phyloP scores from a whole-genome alignment of 2,329 filamentous ascomycete species.

The Penicillium sclerotiorum region DNA sequence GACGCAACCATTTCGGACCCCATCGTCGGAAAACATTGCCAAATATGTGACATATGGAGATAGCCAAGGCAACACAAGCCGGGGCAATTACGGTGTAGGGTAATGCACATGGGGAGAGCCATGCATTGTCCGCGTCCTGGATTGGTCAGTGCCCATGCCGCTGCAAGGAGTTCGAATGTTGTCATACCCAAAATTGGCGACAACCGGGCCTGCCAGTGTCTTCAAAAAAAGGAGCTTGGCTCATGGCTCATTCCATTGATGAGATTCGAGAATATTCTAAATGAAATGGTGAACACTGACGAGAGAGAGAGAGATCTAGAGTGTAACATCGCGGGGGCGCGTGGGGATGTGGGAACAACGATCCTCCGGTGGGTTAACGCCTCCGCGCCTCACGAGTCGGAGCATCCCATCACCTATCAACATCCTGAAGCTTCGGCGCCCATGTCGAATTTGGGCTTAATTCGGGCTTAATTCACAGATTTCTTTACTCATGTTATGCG shows the following conservation, averaged over 20 bases:
- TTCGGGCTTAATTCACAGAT: too few relatives aligned
- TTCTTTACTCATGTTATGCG: too few relatives aligned
- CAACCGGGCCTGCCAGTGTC: slow-evolving; percentile 9
- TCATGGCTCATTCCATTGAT: slow-evolving; percentile 15
- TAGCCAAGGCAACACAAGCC: slow-evolving; percentile 25
- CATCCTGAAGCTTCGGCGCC: too few relatives aligned
- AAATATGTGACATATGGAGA: slow-evolving; percentile 34
- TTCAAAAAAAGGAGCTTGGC: slow-evolving; percentile 19
- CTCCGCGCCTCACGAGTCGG: background rate
- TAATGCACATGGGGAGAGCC: slow-evolving; percentile 38
- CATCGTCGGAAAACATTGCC: slow-evolving; percentile 23
- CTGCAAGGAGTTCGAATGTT: slow-evolving; percentile 3
- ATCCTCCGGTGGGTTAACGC: slow-evolving; percentile 14
- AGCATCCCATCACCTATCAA: background rate
- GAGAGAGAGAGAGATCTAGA: too few relatives aligned
- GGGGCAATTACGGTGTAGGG: slow-evolving; percentile 37
- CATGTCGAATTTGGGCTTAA: too few relatives aligned
- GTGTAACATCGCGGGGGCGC: background rate
- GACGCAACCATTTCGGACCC: slow-evolving; percentile 54
- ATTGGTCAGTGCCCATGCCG: slow-evolving; percentile 14
- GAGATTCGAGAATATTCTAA: too few relatives aligned
- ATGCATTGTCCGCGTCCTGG: slow-evolving; percentile 42
- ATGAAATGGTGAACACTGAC: too few relatives aligned
- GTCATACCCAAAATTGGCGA: slow-evolving; percentile 22
- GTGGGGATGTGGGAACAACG: slow-evolving; percentile 16